These are phyloP conservation scores for Phialophora verrucosa DNA, from an alignment of 2,329 filamentous ascomycete species.

Conservation along the genomic window DNA sequence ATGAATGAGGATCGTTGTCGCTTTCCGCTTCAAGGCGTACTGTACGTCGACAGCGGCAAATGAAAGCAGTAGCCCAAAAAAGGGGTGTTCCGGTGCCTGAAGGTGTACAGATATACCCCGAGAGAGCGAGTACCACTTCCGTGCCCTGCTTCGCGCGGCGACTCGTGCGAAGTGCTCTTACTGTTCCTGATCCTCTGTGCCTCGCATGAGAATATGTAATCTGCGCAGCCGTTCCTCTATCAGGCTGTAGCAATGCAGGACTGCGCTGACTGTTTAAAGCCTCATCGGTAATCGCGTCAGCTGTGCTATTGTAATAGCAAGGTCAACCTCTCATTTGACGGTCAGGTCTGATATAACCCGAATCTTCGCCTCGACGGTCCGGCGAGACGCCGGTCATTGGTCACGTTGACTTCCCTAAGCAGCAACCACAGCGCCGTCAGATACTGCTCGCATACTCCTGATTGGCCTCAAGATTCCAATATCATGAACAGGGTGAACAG, in stretches of 20 bases:
- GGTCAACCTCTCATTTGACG: neutral
- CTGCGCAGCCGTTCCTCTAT: neutral
- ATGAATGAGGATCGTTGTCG: neutral
- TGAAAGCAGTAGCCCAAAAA: too few relatives aligned
- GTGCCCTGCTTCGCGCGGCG: too few relatives aligned
- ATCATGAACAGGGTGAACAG: neutral
- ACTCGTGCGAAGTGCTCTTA: too few relatives aligned
- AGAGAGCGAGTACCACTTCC: too few relatives aligned
- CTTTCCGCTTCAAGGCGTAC: neutral
- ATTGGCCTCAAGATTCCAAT: neutral
- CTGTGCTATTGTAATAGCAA: neutral
- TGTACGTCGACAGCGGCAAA: too few relatives aligned
- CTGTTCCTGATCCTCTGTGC: too few relatives aligned
- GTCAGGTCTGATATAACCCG: slow-evolving; percentile 8
- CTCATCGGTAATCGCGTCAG: neutral
- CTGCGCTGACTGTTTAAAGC: neutral
- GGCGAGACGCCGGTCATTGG: slow-evolving; percentile 9
- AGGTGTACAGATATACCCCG: too few relatives aligned
- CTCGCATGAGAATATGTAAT: neutral
- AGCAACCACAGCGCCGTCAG: neutral
- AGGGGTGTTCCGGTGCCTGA: too few relatives aligned
- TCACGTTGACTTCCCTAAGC: neutral
- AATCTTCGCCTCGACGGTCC: neutral
- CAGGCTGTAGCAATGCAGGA: neutral
- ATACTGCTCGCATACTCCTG: neutral